Base-by-base conservation (phyloP, 495 filamentous ascomycete genomes). In the Tuber brumale region DNA sequence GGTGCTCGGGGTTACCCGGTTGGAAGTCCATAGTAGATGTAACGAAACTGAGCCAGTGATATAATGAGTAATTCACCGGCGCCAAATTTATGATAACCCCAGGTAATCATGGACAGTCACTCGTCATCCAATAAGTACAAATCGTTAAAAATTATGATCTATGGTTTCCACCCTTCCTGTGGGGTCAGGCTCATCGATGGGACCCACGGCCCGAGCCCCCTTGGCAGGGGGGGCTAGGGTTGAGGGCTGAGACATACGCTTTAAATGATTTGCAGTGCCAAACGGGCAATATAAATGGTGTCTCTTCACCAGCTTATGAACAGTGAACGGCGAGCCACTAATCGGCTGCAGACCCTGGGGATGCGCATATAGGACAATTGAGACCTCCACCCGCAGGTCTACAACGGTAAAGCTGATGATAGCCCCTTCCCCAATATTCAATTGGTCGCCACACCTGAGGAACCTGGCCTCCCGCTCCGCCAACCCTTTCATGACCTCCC, bases 291-390 rank as follows among this genome's bases (percentile, higher is more conserved):
- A 19, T 39, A 73, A 41, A 37, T 27, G 21, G 31, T 73, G 72
- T 1, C 21, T n/a, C 12, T n/a, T 27, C 21, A 73, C 27, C 4
- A 73, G 41, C 9, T 35, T 39, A 6, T 21, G 23, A 8, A 73
- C 61, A 9, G 45, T 57, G n/a, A 41, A 57, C 39, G 72, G 72
- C n/a, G 61, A 73, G 23, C 72, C 45, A n/a, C 72, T 42, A 3
- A 73, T 73, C 4, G 39, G 21, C 27, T 18, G 45, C 16, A 39
- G 18, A 3, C 41, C 61, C 21, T 23, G 31, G 12, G n/a, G 23
- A 31, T 14, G 39, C 23, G 0, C 44, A 23, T 39, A 3, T 48
- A 66, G 31, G 61, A 23, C 69, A 43, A 74, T 74, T 23, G 43
- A 21, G 45, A 48, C 45, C 45, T 21, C 45, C 0, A 5, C 45